Base-by-base conservation (phyloP, 345 rosid genomes). In the Murraya koenigii region DNA sequence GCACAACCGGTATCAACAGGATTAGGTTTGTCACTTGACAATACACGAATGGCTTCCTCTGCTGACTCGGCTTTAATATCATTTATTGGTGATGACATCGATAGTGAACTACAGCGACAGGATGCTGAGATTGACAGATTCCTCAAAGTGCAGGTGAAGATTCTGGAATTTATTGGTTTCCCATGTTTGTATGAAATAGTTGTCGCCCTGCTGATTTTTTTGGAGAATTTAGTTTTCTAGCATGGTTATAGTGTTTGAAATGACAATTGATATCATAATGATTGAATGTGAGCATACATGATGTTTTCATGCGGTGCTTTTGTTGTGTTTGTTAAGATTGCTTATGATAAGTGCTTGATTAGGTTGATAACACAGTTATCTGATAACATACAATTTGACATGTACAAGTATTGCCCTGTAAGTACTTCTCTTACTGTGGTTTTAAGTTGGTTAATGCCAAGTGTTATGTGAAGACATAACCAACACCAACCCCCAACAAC, bases 1-100 rank as follows among this genome's bases (percentile, higher is more conserved):
- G 61, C 83, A 1, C 88, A 82, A 64, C 88, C 97, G 0, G 97
- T 94, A 52, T 94, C 98, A 33, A 93, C 98, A 14, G 97, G 98
- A 35, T 81, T 94, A 77, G 95, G 95, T 55, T 83, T 94, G 72
- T 93, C 97, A 1, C 92, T 94, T 49, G 93, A 91, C 65, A 90
- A 89, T 84, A 78, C 85, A 65, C 90, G 82, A 65, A 71, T 83
- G 15, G 88, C 91, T 65, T 89, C 93, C 73, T 86, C 93, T 7
- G 80, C 87, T 76, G 91, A 88, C 76, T 93, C 94, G 4, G 82
- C 89, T 25, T 83, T 90, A 90, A 60, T 94, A 35, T 86, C 97
- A 0, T 84, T 86, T 47, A 71, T 90, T 65, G 87, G 89, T 20
- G 93, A 93, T 70, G 91, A 90, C 32, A 82, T 94, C 77, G 97